Evolutionary conservation across 129 eudicot species (phyloP).

Genomic region (Escallonia herrerae): DNA sequence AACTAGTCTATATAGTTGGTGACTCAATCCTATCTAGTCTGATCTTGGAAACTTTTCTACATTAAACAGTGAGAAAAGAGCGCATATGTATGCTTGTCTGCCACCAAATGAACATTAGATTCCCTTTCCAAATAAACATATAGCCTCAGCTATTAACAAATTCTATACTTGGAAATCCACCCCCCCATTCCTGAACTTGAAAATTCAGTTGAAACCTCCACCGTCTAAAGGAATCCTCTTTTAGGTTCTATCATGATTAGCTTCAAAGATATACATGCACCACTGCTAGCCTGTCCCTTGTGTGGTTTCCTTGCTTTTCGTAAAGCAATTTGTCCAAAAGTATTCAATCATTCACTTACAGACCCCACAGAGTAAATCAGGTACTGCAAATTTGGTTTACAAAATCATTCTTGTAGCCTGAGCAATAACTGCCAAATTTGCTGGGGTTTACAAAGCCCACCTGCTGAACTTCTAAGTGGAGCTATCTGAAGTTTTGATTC

Average conservation of each 20-base stretch:
- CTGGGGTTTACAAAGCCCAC: too few species aligned
- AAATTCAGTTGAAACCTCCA: background rate
- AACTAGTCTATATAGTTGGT: background rate
- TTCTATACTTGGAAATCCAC: background rate
- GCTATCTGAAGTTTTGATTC: too few species aligned
- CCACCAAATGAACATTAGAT: slow-evolving; percentile 82
- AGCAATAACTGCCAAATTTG: too few species aligned
- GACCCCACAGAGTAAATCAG: slow-evolving; percentile 17
- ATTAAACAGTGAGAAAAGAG: background rate
- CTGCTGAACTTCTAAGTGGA: too few species aligned
- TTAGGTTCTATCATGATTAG: slow-evolving; percentile 20
- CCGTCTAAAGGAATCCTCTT: background rate
- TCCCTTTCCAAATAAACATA: slow-evolving; percentile 34
- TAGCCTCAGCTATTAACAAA: slow-evolving; percentile 1
- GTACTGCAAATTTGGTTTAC: slow-evolving; percentile 22
- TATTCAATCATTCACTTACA: slow-evolving; percentile 18
- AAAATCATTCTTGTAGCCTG: slow-evolving; percentile 12
- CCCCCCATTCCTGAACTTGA: background rate
- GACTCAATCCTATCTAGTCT: slow-evolving; percentile 18
- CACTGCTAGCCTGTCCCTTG: slow-evolving; percentile 37
- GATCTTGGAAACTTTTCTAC: slow-evolving; percentile 3
- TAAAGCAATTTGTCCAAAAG: slow-evolving; percentile 14
- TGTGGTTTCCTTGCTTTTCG: slow-evolving; percentile 17
- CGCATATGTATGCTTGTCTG: slow-evolving; percentile 48
- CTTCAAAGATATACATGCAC: slow-evolving; percentile 32